Percentiles rank a stretch among this genome's conserved stretches.
Conservation (phyloP, 352 stramenopile species). For the Globisporangium megalacanthum region DNA sequence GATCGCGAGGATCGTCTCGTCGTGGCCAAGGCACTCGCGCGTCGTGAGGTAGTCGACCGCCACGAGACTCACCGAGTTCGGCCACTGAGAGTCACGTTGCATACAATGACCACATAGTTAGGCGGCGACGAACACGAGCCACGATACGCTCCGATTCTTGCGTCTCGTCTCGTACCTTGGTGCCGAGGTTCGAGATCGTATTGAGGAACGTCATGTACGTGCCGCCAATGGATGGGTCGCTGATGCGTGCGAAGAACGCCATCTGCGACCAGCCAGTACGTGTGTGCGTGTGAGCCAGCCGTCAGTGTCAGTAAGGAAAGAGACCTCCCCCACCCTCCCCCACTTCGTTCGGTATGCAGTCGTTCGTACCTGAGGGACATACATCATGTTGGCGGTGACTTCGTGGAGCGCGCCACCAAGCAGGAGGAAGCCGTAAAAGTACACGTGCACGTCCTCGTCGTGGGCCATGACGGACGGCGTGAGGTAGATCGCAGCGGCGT, state of each 20-base stretch:
- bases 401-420: conserved; percentile 72
- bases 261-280: conserved; percentile 91
- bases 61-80: conserved; percentile 79
- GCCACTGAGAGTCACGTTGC: conserved; percentile 38
- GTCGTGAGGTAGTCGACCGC: conserved; percentile 81
- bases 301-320: too few species aligned
- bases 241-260: conserved; percentile 97
- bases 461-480: conserved; percentile 75
- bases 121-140: too few species aligned
- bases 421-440: conserved; percentile 80
- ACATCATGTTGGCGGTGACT: conserved; percentile 89
- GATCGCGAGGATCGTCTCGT: conserved; percentile 60
- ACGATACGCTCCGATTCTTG: too few species aligned
- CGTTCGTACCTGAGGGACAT: conserved; percentile 60
- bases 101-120: conserved; percentile 1
- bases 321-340: too few species aligned
- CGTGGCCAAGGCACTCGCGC: conserved; percentile 71
- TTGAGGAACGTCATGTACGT: conserved; percentile 99
- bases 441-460: conserved; percentile 61
- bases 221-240: conserved; percentile 96
- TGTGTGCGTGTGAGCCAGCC: too few species aligned
- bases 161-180: too few species aligned
- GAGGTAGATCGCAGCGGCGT: conserved; percentile 76
- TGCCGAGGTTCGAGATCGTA: conserved; percentile 97
- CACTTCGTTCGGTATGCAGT: too few species aligned